phyloP scores from a whole-genome alignment of 2,329 filamentous ascomycete species.

The Neurospora sp. region DNA sequence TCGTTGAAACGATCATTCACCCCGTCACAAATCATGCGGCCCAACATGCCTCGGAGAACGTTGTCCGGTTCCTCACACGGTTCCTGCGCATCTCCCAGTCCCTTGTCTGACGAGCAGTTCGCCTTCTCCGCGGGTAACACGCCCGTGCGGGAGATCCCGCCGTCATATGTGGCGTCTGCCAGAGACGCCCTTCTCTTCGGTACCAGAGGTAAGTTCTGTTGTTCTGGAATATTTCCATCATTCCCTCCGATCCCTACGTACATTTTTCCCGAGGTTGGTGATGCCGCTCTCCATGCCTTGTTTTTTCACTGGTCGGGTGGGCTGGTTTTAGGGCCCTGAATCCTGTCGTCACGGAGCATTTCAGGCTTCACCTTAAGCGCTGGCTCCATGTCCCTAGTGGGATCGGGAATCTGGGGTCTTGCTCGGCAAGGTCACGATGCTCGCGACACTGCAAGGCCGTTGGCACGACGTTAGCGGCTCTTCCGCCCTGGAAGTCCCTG shows the following conservation, averaged over 20 bases:
- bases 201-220: conserved; percentile 6
- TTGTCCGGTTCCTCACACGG: conserved; percentile 32
- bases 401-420: neutral
- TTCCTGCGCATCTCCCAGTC: conserved; percentile 16
- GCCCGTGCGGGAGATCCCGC: conserved; percentile 17
- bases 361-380: neutral
- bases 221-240: neutral
- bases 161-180: conserved; percentile 1
- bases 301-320: neutral
- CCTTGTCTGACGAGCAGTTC: conserved; percentile 24
- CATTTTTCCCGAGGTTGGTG: neutral
- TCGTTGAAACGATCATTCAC: conserved; percentile 39
- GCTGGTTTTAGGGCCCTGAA: neutral
- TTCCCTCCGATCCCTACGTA: neutral
- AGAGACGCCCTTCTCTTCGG: conserved; percentile 9
- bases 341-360: neutral
- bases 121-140: conserved; percentile 27
- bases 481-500: neutral
- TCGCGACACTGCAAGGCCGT: neutral
- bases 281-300: neutral
- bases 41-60: conserved; percentile 23
- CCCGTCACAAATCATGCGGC: conserved; percentile 33
- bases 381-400: neutral
- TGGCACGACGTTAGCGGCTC: neutral
- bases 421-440: neutral